Base-by-base conservation (phyloP, 176 grass and related monocot species). In the Carex parvula region DNA sequence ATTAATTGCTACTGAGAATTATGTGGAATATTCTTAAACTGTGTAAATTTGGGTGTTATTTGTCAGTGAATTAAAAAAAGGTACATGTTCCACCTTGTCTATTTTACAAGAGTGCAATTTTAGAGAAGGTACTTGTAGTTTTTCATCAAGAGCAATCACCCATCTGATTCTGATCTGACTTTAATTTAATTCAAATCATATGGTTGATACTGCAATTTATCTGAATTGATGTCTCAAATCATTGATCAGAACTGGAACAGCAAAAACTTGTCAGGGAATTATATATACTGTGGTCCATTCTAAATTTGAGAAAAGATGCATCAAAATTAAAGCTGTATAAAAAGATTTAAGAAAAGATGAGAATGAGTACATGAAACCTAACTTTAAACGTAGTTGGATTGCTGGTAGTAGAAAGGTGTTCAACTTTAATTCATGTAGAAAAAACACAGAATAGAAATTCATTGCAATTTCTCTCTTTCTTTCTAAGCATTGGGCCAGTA, bases 341-440 rank as follows among this genome's bases (percentile, higher is more conserved):
- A 81, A 81, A 53, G 18, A 83, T 78, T n/a, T 78, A 78, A 78
- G 50, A 78, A 57, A 78, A 78, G 73, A 78, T 78, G 26, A 66
- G 80, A 64, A 24, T 50, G 21, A 17, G 57, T 83, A 62, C 56
- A 64, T 11, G 24, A 44, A 81, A 58, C 79, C 58, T 44, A 67
- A 82, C 80, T 82, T 82, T 48, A 82, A 54, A 44, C 41, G 41
- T 44, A 44, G 41, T 44, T 44, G 41, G 41, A 62, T 82, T 50
- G 41, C 54, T 82, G 80, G 80, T 52, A 67, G 80, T 82, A 82
- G 80, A 82, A 68, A 83, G 80, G 80, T 13, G 29, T 32, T 83
- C 60, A 48, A 55, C 80, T 82, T 66, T 82, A 63, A 65, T 29
- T 68, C 62, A 83, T 68, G 80, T 64, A 68, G 42, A 83, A 83